Evolutionary conservation across 257 asterid species (phyloP), one percentile per base, ranked within the genome.

Genomic region (Nicotiana attenuata): DNA sequence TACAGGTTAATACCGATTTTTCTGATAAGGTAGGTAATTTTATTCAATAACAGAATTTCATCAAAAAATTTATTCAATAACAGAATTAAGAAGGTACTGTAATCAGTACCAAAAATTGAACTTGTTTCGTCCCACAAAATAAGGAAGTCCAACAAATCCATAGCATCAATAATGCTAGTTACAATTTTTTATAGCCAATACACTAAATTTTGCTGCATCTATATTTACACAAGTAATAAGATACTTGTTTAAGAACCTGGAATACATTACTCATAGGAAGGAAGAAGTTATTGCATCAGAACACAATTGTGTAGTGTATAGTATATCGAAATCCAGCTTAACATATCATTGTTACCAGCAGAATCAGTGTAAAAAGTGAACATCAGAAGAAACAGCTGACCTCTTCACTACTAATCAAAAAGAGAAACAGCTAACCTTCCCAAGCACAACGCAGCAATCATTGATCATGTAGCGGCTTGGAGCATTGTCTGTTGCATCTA

Each of bases 401-500:
- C 28, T 59, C 65, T 6, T 5, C 14, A 7, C 26, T 2, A 59
- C 65, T 19, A 0, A 7, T 59, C 28, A 59, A n/a, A 83, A 41
- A 75, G 82, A 71, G 65, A 26, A 61, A 78, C 85, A 64, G 65
- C 90, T 85, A 71, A 96, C 99, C 98, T 96, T 96, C 82, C 97
- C 92, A 91, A 94, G 88, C 67, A 93, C 94, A 65, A 92, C 98
- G 47, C 98, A 94, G 87, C 98, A 94, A 87, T 96, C 99, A 16
- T 80, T 94, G 90, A 96, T 96, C 99, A 96, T 90, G 88, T 96
- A 96, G 78, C 99, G 97, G 82, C 98, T 94, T 50, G 97, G 98
- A 82, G 85, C 98, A 83, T 96, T 96, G 82, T 96, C 99, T 19
- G 99, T 96, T 68, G 98, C 98, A 92, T 96, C 99, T 76, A 96